phyloP scores from a whole-genome alignment of 176 grass and related monocot species.

The Alopecurus myosuroides region DNA sequence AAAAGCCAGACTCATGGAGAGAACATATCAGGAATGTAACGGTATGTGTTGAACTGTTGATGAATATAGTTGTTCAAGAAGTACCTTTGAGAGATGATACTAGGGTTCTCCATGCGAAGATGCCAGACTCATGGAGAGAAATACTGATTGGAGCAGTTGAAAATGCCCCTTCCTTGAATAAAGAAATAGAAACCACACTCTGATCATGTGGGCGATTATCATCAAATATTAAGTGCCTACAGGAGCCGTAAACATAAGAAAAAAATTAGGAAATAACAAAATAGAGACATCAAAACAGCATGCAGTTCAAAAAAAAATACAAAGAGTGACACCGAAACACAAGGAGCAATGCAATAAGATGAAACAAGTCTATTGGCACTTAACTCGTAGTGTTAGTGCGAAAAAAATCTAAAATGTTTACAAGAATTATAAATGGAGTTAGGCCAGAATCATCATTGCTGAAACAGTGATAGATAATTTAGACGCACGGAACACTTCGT shows the following conservation, averaged over 20 bases:
- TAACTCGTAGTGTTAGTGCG: neutral
- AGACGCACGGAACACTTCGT: neutral
- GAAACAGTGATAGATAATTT: neutral
- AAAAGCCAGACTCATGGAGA: too few species aligned
- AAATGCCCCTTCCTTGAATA: slow-evolving; percentile 69
- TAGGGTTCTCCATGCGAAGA: slow-evolving; percentile 68
- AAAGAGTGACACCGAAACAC: neutral
- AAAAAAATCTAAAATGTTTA: neutral
- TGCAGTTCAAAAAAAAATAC: neutral
- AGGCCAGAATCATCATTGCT: neutral
- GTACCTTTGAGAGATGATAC: slow-evolving; percentile 63
- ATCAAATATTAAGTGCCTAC: slow-evolving; percentile 52
- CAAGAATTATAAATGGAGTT: neutral
- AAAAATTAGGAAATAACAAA: neutral
- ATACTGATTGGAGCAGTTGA: slow-evolving; percentile 71
- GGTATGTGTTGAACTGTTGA: neutral
- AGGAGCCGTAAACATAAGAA: slow-evolving; percentile 29
- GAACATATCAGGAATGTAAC: too few species aligned
- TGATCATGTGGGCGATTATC: slow-evolving; percentile 42
- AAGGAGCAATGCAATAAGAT: neutral
- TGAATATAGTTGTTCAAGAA: slow-evolving; percentile 19
- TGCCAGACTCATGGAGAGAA: slow-evolving; percentile 41
- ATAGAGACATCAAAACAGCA: neutral
- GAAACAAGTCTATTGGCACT: neutral
- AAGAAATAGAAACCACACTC: slow-evolving; percentile 51